phyloP scores from a whole-genome alignment of 768 basidiomycete species.

The Austroboletus eburneus region DNA sequence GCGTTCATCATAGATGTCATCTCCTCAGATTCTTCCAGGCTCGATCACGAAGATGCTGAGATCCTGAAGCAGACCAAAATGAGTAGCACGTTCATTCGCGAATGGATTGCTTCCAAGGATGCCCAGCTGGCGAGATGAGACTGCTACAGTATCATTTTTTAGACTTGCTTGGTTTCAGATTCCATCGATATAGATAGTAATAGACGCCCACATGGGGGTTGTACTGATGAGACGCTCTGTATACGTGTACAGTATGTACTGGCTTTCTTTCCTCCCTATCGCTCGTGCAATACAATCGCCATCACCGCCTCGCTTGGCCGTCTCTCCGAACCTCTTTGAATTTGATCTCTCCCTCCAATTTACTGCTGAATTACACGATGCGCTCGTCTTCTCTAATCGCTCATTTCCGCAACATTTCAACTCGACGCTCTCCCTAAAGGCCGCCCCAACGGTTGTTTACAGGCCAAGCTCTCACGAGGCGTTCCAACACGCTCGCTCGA shows the following conservation, averaged over 20 bases:
- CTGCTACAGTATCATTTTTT: not conserved
- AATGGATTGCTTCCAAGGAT: slow-evolving; percentile 65
- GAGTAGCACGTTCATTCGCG: slow-evolving; percentile 90
- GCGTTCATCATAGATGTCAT: slow-evolving; percentile 89
- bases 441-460: slow-evolving; percentile 50
- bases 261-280: slow-evolving; percentile 1
- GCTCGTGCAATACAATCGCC: slow-evolving; percentile 1
- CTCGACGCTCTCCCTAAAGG: slow-evolving; percentile 34
- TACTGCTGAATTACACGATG: not conserved
- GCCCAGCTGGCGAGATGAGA: slow-evolving; percentile 7
- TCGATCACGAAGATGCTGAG: slow-evolving; percentile 65
- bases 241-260: slow-evolving; percentile 3
- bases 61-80: slow-evolving; percentile 78
- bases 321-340: slow-evolving; percentile 10
- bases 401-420: slow-evolving; percentile 4
- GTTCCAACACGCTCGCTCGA: slow-evolving; percentile 48
- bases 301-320: not conserved
- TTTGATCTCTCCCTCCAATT: slow-evolving; percentile 23
- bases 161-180: too few species aligned
- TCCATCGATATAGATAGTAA: too few species aligned
- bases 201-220: not conserved
- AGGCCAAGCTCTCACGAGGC: slow-evolving; percentile 51
- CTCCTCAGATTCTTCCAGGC: slow-evolving; percentile 53
- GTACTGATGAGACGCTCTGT: too few species aligned
- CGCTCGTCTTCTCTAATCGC: slow-evolving; percentile 2